A percentile compares a stretch with the other conserved stretches of the same genome.
Evolutionary conservation across 441 rosid genomes (phyloP).

Genomic region (Erodium texanum): DNA sequence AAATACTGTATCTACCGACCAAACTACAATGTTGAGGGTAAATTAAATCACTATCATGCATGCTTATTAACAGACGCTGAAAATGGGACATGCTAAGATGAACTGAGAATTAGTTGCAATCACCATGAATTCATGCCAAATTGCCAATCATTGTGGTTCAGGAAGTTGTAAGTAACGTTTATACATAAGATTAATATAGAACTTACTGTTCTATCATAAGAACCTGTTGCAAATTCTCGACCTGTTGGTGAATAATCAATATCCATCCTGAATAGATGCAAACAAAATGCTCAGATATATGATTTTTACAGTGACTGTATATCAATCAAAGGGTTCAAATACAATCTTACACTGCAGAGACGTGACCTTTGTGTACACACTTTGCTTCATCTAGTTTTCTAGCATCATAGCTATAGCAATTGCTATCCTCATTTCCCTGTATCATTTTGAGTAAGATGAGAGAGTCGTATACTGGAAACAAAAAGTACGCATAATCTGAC

Average conservation of each 20-base stretch:
- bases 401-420: constrained; percentile 81
- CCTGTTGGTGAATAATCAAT: constrained; percentile 96
- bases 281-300: constrained; percentile 6
- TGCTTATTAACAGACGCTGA: not conserved
- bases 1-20: not conserved
- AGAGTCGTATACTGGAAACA: not conserved
- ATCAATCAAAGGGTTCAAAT: not conserved
- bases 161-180: not conserved
- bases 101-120: not conserved
- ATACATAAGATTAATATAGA: no score
- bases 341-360: constrained; percentile 86
- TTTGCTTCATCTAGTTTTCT: constrained; percentile 81
- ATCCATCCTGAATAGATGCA: constrained; percentile 59
- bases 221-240: constrained; percentile 93
- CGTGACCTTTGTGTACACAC: constrained; percentile 94
- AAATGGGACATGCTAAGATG: not conserved
- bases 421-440: constrained; percentile 91
- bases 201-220: constrained; percentile 89
- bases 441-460: constrained; percentile 7
- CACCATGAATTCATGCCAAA: not conserved
- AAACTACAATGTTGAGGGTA: not conserved
- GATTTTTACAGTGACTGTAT: not conserved
- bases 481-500: no score
- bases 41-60: not conserved
- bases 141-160: not conserved